Evolutionary conservation across 805 yeast species (phyloP).

Genomic region (Teunomyces stri): DNA sequence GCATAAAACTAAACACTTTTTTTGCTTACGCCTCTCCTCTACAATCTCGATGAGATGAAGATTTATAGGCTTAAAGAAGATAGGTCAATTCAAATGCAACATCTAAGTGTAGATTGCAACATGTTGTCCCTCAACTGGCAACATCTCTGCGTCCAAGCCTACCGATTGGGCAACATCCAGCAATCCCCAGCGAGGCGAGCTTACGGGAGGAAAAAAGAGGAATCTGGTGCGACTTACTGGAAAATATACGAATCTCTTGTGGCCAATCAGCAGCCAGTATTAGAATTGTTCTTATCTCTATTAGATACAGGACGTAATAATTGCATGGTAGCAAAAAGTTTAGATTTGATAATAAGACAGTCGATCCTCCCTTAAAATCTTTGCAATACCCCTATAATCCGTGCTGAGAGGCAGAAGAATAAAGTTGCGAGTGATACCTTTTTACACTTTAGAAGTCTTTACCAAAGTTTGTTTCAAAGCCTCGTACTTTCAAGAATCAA

Average conservation of each 20-base stretch:
- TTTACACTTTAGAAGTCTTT: no score
- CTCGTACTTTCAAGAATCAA: neutral
- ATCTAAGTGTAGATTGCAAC: no score
- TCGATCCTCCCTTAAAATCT: neutral
- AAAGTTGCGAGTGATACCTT: no score
- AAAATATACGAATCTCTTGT: neutral
- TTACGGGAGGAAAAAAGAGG: neutral
- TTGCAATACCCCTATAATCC: neutral
- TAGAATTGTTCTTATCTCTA: conserved; percentile 2
- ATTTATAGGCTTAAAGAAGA: no score
- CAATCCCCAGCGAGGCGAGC: neutral
- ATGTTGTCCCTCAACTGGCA: no score
- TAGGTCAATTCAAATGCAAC: no score
- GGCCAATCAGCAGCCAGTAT: neutral
- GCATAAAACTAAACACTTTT: no score
- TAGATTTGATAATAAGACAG: neutral
- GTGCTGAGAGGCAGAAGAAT: no score
- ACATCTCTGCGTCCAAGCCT: no score
- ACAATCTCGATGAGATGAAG: no score
- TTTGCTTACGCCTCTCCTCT: no score
- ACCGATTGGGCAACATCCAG: neutral
- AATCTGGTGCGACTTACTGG: neutral
- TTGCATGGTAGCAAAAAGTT: neutral
- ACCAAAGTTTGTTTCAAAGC: no score
- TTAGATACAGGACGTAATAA: neutral